A percentile compares a stretch with the other conserved stretches of the same genome.
phyloP scores from a whole-genome alignment of 139 green algal species.

The Medakamo hakoo region DNA sequence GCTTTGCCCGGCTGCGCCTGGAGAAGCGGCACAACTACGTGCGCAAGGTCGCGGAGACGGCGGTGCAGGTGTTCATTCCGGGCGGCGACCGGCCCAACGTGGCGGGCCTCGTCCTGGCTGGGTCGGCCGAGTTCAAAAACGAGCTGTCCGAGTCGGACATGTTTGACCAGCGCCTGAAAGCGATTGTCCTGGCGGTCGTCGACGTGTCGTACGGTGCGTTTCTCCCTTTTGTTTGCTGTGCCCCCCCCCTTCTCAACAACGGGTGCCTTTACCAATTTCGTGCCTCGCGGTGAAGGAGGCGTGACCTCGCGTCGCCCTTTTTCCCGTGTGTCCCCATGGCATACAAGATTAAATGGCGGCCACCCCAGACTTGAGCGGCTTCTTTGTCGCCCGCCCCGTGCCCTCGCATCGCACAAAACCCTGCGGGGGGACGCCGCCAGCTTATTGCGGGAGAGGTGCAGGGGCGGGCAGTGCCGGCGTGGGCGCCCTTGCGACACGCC shows the following conservation, averaged over 20 bases:
- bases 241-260: background rate
- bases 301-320: no score
- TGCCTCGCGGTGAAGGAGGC: no score
- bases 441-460: no score
- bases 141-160: conserved; percentile 84
- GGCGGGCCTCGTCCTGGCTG: conserved; percentile 82
- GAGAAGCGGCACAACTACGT: conserved; percentile 99
- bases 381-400: no score
- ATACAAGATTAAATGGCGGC: conserved; percentile 46
- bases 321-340: background rate
- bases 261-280: conserved; percentile 60
- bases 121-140: conserved; percentile 96
- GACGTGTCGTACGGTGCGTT: conserved; percentile 89
- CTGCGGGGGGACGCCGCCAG: no score
- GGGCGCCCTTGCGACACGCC: no score
- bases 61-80: conserved; percentile 85
- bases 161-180: conserved; percentile 87
- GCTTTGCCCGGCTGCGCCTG: conserved; percentile 91
- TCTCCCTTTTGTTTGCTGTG: background rate
- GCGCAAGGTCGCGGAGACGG: conserved; percentile 47
- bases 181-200: conserved; percentile 79
- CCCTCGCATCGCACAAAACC: no score
- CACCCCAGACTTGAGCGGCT: no score
- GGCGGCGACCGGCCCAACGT: conserved; percentile 78
- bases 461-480: no score